Base-by-base conservation (phyloP, 1,139 yeast genomes). In the Blastobotrys niveus region DNA sequence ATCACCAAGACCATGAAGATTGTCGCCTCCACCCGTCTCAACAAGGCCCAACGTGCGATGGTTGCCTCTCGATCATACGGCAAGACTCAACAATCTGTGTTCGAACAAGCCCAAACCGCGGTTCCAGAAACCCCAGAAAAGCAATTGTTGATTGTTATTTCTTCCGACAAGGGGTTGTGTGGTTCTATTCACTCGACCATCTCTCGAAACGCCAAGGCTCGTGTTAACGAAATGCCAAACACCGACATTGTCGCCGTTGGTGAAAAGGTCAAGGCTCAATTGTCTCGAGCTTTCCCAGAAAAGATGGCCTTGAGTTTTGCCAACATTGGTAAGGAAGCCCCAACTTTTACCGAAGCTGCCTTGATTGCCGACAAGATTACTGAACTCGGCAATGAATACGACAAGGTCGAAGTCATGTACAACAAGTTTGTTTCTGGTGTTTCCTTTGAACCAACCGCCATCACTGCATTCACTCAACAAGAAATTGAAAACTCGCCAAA, bases 1-100 rank as follows among this genome's bases (percentile, higher is more conserved):
- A 91, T 91, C 73, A 91, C 98, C 74, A 91, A 91, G 75, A 91
- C 98, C 70, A 91, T 91, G 98, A 91, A 89, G 77, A 83, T 93
- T 71, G 98, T 91, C 62, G 98, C 98, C 43, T 89, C 97, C 38
- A 91, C 98, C 60, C 86, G 96, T 76, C 79, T 91, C 68, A 78
- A 80, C 68, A 88, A 86, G 73, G 98, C 98, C 51, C 96, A 89
- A 72, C 85, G 83, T 67, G 95, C 96, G 56, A 91, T 89, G 91
- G 74, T 77, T 58, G 78, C 87, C 46, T 85, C 97, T 42, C 82
- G 95, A 68, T 82, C 80, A 52, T 89, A 86, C 76, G 82, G 84
- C 66, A 75, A 76, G 61, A 79, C 91, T 51, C 95, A 87, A 65
- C 60, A 75, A 54, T 89, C 84, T 65, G 86, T 91, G 61, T 85